Base-by-base conservation (phyloP, 2,329 filamentous ascomycete species). In the Aureobasidium mangrovei region DNA sequence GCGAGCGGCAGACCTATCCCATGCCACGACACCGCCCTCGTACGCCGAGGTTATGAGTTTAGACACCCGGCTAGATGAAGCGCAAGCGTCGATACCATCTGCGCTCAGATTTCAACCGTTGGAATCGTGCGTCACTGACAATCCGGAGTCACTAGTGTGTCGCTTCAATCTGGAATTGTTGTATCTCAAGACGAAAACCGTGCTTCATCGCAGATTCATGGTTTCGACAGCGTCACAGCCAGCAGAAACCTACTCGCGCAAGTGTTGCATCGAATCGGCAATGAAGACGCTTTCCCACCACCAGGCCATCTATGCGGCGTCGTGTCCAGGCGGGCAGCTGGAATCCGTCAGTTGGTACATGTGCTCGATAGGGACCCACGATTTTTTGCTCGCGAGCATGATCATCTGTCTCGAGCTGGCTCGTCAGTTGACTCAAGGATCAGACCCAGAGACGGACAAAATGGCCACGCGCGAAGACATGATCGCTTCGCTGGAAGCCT, bases 191-290 rank as follows among this genome's bases (percentile, higher is more conserved):
- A 67, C 74, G 7, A 72, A 73, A 46, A 72, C 76, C 32, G 73
- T 80, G 1, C 62, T 82, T n/a, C 78, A 82, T 60, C 70, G 78
- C 12, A 73, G 72, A 29, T 79, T 75, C 58, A 70, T 82, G 58
- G 65, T 64, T 40, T 29, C 46, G 6, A 46, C 36, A 8, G 43
- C 28, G 7, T 39, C 53, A 4, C 45, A 67, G 61, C 33, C 57
- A 7, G 42, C 47, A 24, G 73, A 71, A 54, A 62, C 63, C 0
- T 70, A 73, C 43, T 78, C 76, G 3, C 68, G 74, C 43, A 65
- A 64, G 28, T 68, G 69, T 1, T 79, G 76, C 52, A 62, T 79
- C 3, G 68, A 71, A 2, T 71, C 76, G 4, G 77, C 78, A 2
- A 66, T 74, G 43, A 64, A 71, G 29, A 72, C 78, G 2, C 68